phyloP scores from a whole-genome alignment of 257 asterid species.

The Solanum pennellii region DNA sequence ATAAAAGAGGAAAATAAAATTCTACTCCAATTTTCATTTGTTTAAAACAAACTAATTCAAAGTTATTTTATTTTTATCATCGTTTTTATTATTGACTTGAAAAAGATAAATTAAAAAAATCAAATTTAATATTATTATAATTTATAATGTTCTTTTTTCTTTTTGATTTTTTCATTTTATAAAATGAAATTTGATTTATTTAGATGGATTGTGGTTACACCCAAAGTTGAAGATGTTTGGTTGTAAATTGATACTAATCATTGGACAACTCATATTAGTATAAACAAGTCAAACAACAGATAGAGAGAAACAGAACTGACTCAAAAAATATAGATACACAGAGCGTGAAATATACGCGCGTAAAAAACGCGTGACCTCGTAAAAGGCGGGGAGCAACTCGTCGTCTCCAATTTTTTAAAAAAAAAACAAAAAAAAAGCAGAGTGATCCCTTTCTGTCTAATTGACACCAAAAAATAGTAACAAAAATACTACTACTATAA shows the following conservation, averaged over 20 bases:
- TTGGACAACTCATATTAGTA: background rate
- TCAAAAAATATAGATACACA: no score
- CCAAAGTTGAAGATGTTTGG: background rate
- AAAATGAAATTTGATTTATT: background rate
- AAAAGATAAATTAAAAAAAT: background rate
- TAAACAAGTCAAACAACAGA: background rate
- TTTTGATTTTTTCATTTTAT: no score
- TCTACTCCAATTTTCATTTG: no score
- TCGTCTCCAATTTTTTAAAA: slow-evolving; percentile 2
- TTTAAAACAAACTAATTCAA: no score
- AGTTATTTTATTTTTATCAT: no score
- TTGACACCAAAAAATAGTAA: background rate
- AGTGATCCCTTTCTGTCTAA: background rate
- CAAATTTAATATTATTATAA: no score
- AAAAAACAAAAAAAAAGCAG: background rate
- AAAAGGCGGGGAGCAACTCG: slow-evolving; percentile 31
- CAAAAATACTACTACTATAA: background rate
- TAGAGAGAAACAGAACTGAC: background rate
- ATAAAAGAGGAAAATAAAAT: no score
- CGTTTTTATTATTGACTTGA: background rate
- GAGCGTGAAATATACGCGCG: background rate
- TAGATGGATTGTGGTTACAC: background rate
- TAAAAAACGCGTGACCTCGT: slow-evolving; percentile 16
- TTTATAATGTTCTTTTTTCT: no score
- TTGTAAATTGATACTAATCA: background rate